Percentiles rank a stretch among this genome's conserved stretches.
Evolutionary conservation across 2,329 filamentous ascomycete genomes (phyloP).

Genomic region (Ophiostoma australiae): DNA sequence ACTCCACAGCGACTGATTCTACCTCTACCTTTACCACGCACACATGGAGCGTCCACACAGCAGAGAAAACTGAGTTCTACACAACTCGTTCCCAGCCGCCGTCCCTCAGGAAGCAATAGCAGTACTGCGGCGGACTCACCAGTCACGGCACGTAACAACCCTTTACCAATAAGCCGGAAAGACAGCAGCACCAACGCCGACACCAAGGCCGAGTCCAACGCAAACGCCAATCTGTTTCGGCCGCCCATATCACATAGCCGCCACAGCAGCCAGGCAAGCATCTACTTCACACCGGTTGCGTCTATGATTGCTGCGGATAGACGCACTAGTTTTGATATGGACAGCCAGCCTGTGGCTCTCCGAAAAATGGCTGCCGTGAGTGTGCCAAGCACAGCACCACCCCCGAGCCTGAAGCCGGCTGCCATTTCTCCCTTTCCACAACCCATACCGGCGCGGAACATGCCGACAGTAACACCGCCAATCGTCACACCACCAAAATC

Average conservation of each 20-base stretch:
- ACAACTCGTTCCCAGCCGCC: too few relatives aligned
- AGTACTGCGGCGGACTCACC: not conserved
- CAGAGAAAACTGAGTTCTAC: not conserved
- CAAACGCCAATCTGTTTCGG: too few relatives aligned
- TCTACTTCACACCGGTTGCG: not conserved
- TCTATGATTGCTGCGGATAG: not conserved
- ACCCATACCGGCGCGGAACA: not conserved
- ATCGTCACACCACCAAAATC: constrained; percentile 19
- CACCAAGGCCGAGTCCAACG: not conserved
- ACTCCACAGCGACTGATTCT: not conserved
- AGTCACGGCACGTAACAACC: not conserved
- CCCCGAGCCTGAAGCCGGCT: not conserved
- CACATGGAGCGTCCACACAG: not conserved
- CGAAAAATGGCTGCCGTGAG: not conserved
- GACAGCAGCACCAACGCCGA: not conserved
- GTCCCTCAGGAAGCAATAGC: not conserved
- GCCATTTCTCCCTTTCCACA: constrained; percentile 32
- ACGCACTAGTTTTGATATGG: not conserved
- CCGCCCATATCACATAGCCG: not conserved
- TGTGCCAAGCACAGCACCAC: not conserved
- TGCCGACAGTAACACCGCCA: constrained; percentile 3
- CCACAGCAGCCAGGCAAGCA: not conserved
- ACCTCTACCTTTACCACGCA: not conserved
- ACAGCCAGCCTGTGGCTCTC: not conserved
- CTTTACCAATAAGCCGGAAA: not conserved